phyloP scores from a whole-genome alignment of 2,329 filamentous ascomycete genomes.

The Rhynchosporium agropyri region DNA sequence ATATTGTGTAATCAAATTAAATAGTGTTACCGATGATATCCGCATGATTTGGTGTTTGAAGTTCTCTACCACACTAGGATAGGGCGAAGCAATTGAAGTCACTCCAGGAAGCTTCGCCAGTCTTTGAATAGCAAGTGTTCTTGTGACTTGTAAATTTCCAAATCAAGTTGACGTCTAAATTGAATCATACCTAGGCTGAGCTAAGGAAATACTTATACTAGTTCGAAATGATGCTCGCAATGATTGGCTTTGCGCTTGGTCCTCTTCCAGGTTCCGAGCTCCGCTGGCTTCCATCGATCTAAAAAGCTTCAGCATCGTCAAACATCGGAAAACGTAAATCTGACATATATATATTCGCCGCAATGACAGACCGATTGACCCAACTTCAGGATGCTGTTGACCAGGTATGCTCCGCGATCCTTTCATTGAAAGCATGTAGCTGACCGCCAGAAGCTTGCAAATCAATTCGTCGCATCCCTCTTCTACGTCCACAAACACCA shows the following conservation, averaged over 20 bases:
- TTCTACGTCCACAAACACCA: conserved; percentile 70
- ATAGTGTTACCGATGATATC: not conserved
- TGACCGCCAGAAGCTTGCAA: conserved; percentile 55
- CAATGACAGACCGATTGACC: conserved; percentile 75
- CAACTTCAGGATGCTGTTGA: conserved; percentile 86
- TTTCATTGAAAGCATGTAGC: not conserved
- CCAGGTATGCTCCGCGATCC: conserved; percentile 56
- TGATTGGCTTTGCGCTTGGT: conserved; percentile 10
- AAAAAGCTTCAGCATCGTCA: conserved; percentile 23
- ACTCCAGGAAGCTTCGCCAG: not conserved
- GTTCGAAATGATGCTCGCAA: not conserved
- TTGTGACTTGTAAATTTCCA: no score
- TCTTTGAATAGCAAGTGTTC: no score
- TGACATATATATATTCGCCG: conserved; percentile 15
- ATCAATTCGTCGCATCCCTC: conserved; percentile 68
- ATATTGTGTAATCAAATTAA: not conserved
- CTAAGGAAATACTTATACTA: conserved; percentile 10
- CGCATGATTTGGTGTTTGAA: no score
- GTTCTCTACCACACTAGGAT: not conserved
- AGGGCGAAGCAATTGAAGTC: not conserved
- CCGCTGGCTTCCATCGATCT: not conserved
- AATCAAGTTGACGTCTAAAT: not conserved
- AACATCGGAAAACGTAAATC: conserved; percentile 17
- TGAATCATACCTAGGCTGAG: not conserved
- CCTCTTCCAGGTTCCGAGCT: conserved; percentile 12